Evolutionary conservation across 257 asterid species (phyloP).

Genomic region (Nicotiana tomentosiformis): DNA sequence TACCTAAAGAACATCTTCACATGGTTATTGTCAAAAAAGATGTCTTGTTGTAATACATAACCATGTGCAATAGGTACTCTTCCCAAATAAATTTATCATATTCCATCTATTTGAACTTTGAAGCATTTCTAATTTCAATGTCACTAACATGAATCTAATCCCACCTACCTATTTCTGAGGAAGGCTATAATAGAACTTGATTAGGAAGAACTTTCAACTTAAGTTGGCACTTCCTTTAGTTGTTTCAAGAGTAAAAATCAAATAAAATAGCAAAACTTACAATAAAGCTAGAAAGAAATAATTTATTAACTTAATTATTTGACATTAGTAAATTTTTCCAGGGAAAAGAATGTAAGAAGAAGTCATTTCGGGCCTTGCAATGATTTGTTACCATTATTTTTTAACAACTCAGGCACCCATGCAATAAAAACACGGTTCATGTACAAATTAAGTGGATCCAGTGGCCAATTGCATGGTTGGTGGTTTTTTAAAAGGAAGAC

Average conservation of each 20-base stretch:
- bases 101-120: no score
- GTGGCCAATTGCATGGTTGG: neutral
- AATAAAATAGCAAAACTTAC: neutral
- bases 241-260: neutral
- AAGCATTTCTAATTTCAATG: neutral
- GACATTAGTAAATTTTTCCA: neutral
- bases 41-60: neutral
- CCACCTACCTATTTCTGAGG: neutral
- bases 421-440: neutral
- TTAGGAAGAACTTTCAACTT: neutral
- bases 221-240: neutral
- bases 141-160: neutral
- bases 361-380: neutral
- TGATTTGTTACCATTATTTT: neutral
- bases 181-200: neutral
- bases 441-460: constrained; percentile 2
- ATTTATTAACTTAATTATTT: neutral
- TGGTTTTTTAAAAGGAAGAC: neutral
- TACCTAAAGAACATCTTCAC: neutral
- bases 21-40: neutral
- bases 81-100: no score
- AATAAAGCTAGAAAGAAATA: neutral
- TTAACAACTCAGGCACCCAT: neutral
- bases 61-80: no score
- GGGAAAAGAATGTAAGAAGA: neutral